Evolutionary conservation across 108 stramenopile species (phyloP), one percentile per base, ranked within the genome.

Genomic region (Chaetoceros tenuissimus): DNA sequence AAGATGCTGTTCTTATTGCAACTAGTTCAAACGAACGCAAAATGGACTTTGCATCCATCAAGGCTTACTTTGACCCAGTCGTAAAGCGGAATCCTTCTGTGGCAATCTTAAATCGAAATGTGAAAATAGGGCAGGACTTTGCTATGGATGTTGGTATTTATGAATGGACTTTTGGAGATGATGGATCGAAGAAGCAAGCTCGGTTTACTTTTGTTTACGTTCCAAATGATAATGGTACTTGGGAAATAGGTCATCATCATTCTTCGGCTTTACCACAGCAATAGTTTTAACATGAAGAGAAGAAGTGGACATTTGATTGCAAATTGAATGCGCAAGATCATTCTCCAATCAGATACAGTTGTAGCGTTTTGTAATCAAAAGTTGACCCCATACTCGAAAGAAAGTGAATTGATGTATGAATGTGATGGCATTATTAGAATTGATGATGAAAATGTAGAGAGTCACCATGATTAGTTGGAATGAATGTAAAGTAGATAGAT

Each of bases 1-100:
- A 67, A 23, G 71, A 77, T 10, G 53, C 82, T 17, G 59, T 79
- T 21, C 68, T 82, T 24, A 63, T 82, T 26, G 64, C 81, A 23
- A 78, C 80, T 34, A 64, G 64, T 23, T 65, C 64, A 16, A 64
- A 70, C 28, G 53, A 50, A 49, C 69, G 64, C 20, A 24, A 64
- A 8, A 65, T 19, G 3, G n/a, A 66, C 52, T 66, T 53, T 28
- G 60, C 25, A 10, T 61, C 60, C 24, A 55, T 66, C 13, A 61
- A 66, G 26, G 65, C 60, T 51, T 66, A 66, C 65, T 66, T 66
- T 43, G 65, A 61, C 27, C 31, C 59, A 0, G 60, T 66, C 60
- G 26, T 66, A 3, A 31, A 44, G 34, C 60, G 46, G 16, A 51
- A 66, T 25, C 65, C 65, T n/a, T 59, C 60, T 23, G 64, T 57